A percentile compares a stretch with the other conserved stretches of the same genome.
These are phyloP conservation scores for Spathaspora boniae DNA, from an alignment of 805 yeast species.

Conservation along the genomic window DNA sequence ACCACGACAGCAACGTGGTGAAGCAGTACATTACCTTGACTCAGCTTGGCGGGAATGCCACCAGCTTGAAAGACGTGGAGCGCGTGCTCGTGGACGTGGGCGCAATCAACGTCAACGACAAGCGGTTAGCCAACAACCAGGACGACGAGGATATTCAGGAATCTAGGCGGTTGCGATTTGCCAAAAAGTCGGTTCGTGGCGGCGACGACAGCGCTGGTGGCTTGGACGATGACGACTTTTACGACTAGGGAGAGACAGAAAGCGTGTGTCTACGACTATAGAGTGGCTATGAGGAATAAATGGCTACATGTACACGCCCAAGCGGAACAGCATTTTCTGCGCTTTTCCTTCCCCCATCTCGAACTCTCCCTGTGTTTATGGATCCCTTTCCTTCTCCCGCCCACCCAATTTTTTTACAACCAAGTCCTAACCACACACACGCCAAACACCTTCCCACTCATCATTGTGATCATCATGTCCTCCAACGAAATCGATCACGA, in stretches of 20 bases:
- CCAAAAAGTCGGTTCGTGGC: conserved; percentile 53
- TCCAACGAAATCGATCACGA: no score
- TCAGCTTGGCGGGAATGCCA: conserved; percentile 80
- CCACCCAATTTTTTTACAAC: no score
- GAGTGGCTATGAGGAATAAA: conserved; percentile 1
- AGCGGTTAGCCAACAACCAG: conserved; percentile 58
- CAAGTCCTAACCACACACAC: no score
- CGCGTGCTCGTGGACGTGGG: conserved; percentile 61
- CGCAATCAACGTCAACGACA: conserved; percentile 65
- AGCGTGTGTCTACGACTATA: conserved; percentile 6
- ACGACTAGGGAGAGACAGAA: no score
- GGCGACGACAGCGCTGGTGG: conserved; percentile 25
- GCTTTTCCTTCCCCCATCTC: no score
- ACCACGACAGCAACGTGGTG: conserved; percentile 71
- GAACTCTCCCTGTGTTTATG: no score
- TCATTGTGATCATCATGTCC: no score
- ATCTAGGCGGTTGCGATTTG: conserved; percentile 49
- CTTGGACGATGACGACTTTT: conserved; percentile 29
- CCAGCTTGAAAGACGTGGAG: conserved; percentile 69
- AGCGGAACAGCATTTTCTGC: background rate
- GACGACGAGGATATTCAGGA: conserved; percentile 54
- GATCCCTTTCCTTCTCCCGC: no score
- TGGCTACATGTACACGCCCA: background rate
- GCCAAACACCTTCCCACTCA: no score
- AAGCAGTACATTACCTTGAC: conserved; percentile 80